A percentile compares a stretch with the other conserved stretches of the same genome.
phyloP scores from a whole-genome alignment of 208 protist species.

The Angomonas deanei region DNA sequence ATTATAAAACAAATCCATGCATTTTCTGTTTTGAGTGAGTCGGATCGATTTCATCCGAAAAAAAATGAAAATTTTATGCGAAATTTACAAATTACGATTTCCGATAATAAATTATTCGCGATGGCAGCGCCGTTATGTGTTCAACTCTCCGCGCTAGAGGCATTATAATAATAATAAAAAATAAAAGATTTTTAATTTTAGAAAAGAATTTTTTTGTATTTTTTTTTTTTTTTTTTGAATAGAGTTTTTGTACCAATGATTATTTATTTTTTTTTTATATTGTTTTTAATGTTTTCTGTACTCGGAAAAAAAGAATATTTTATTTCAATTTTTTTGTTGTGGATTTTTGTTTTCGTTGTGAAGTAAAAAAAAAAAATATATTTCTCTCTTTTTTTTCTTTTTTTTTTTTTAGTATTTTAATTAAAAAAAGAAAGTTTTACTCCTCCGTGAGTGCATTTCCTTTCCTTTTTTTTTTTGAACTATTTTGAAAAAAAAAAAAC shows the following conservation, averaged over 20 bases:
- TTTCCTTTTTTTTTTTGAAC: slow-evolving; percentile 5
- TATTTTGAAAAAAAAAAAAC: neutral
- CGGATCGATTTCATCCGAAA: neutral
- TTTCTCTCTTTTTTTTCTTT: slow-evolving; percentile 12
- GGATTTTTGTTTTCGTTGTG: neutral
- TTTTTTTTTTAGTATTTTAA: neutral
- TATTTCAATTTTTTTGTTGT: slow-evolving; percentile 3
- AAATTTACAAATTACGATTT: neutral
- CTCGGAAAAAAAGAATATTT: no score
- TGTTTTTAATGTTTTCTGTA: slow-evolving; percentile 8
- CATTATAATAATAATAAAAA: slow-evolving; percentile 2
- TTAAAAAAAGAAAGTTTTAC: neutral
- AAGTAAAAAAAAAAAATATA: no score
- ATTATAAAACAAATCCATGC: neutral
- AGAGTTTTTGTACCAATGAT: neutral
- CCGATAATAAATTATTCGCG: neutral
- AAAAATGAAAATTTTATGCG: slow-evolving; percentile 1
- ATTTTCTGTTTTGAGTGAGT: neutral
- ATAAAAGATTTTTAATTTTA: slow-evolving; percentile 2
- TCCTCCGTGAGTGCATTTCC: no score
- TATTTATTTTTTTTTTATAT: slow-evolving; percentile 12
- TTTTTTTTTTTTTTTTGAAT: slow-evolving; percentile 9
- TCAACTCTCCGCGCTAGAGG: neutral
- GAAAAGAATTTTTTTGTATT: slow-evolving; percentile 1
- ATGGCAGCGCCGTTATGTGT: neutral